These are phyloP conservation scores for Scutellaria minor DNA, from an alignment of 257 asterid species.

Conservation along the genomic window DNA sequence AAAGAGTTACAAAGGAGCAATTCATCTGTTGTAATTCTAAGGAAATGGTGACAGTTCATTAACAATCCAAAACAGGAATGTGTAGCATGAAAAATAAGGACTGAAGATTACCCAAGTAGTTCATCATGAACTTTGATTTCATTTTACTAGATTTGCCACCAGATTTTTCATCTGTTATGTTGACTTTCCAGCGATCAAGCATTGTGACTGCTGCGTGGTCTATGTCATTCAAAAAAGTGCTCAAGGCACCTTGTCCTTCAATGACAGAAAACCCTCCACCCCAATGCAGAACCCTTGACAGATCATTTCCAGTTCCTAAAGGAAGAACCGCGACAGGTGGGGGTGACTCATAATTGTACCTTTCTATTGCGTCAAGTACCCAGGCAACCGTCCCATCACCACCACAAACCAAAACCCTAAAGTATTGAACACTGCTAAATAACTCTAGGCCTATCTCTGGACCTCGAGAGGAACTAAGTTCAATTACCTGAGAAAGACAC, in stretches of 20 bases:
- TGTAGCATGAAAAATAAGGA: not conserved
- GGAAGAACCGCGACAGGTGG: constrained; percentile 93
- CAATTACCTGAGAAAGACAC: constrained; percentile 60
- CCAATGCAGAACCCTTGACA: constrained; percentile 81
- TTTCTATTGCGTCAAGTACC: constrained; percentile 88
- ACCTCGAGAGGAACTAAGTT: constrained; percentile 74
- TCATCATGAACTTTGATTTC: constrained; percentile 85
- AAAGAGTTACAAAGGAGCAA: too few species aligned
- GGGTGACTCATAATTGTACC: constrained; percentile 69
- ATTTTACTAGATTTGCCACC: constrained; percentile 42
- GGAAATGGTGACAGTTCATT: constrained; percentile 6
- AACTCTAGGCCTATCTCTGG: constrained; percentile 81
- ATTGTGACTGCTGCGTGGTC: constrained; percentile 80
- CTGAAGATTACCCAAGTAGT: constrained; percentile 70
- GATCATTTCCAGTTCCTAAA: constrained; percentile 89
- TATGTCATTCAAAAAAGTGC: constrained; percentile 67
- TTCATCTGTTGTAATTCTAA: constrained; percentile 4
- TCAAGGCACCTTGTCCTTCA: constrained; percentile 80
- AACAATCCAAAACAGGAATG: constrained; percentile 11
- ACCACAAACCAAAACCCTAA: constrained; percentile 86
- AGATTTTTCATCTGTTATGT: constrained; percentile 58
- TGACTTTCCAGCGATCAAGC: constrained; percentile 90
- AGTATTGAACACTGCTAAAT: constrained; percentile 64
- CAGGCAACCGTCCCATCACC: constrained; percentile 95
- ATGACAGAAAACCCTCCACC: constrained; percentile 80